Evolutionary conservation across 2,329 filamentous ascomycete genomes (phyloP).

Genomic region (Diaporthe aspalathi): DNA sequence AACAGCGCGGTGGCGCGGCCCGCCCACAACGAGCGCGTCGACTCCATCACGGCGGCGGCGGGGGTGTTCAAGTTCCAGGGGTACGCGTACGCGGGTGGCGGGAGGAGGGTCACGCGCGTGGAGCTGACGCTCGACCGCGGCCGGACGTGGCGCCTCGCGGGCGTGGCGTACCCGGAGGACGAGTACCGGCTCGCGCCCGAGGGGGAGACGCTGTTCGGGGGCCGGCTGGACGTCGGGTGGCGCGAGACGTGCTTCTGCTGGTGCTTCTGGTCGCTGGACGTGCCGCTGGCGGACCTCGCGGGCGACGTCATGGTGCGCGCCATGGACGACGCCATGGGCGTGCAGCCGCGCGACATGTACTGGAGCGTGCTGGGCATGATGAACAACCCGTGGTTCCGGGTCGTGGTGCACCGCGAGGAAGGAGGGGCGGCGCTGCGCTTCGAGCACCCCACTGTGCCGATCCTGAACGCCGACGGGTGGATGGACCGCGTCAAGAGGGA

Average conservation of each 20-base stretch:
- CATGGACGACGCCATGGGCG: conserved; percentile 91
- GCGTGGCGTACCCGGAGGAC: conserved; percentile 87
- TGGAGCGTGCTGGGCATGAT: conserved; percentile 97
- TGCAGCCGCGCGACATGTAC: conserved; percentile 93
- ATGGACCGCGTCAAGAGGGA: conserved; percentile 90
- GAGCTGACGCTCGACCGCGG: conserved; percentile 88
- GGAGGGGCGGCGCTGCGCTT: conserved; percentile 74
- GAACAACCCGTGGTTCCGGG: conserved; percentile 95
- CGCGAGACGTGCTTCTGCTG: conserved; percentile 87
- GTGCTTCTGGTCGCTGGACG: conserved; percentile 87
- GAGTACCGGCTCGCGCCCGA: conserved; percentile 75
- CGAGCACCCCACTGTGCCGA: conserved; percentile 89
- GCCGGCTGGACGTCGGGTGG: conserved; percentile 83
- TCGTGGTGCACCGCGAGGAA: conserved; percentile 81
- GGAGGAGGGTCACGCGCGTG: conserved; percentile 83
- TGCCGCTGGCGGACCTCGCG: conserved; percentile 70
- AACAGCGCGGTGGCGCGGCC: conserved; percentile 88
- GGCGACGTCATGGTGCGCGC: conserved; percentile 81
- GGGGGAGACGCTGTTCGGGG: conserved; percentile 76
- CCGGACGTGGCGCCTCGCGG: conserved; percentile 80
- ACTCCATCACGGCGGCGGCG: conserved; percentile 38
- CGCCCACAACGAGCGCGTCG: conserved; percentile 75
- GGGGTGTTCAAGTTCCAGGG: conserved; percentile 74
- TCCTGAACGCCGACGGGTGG: conserved; percentile 83
- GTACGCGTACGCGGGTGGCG: conserved; percentile 90